phyloP scores from a whole-genome alignment of 176 grass and related monocot species.

The Cenchrus fungigraminus region DNA sequence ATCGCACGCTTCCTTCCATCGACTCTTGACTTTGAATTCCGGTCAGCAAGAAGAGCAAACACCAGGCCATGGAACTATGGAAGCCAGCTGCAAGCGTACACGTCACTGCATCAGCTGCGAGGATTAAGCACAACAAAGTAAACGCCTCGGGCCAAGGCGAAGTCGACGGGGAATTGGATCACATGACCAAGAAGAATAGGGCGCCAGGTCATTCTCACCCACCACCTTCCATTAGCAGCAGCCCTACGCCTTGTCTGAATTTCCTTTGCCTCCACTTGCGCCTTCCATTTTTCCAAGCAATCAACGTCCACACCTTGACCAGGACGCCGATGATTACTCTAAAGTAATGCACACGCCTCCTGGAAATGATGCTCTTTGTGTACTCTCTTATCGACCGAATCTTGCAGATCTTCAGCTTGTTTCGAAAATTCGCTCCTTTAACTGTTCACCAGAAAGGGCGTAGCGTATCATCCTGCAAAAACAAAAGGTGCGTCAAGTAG shows the following conservation, averaged over 20 bases:
- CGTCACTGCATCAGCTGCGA: neutral
- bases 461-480: neutral
- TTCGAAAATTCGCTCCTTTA: neutral
- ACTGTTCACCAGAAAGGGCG: neutral
- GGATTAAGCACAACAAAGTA: neutral
- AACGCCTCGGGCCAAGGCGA: neutral
- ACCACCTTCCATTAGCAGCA: neutral
- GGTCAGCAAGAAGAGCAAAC: neutral
- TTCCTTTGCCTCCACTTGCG: neutral
- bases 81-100: neutral
- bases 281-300: neutral
- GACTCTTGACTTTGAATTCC: neutral
- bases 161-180: too few species aligned
- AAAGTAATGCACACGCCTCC: neutral
- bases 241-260: neutral
- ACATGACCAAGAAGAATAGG: neutral
- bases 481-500: neutral
- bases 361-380: neutral
- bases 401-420: conserved; percentile 22
- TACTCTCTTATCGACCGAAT: neutral
- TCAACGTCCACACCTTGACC: conserved; percentile 6
- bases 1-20: conserved; percentile 12
- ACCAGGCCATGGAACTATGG: neutral
- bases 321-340: conserved; percentile 18
- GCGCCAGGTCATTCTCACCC: neutral